Evolutionary conservation across 2,329 filamentous ascomycete species (phyloP), one percentile per base, ranked within the genome.

Genomic region (Clarireedia homoeocarpa): DNA sequence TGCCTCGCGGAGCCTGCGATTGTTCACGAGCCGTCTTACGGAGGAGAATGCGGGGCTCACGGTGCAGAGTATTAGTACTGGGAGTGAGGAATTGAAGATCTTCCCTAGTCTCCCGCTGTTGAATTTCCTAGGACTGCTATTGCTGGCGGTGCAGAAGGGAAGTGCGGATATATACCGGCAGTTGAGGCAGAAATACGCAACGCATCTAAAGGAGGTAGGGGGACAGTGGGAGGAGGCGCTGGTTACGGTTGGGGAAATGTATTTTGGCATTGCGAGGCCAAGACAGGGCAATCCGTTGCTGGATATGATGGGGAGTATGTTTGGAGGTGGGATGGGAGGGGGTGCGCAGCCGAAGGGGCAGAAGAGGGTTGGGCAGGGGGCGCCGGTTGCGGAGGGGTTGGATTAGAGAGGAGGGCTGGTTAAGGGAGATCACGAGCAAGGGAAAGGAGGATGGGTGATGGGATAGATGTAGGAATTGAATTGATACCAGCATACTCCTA

Each of bases 281-380:
- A 81, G 87, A 66, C 90, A 96, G 75, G 88, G 86, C 61, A 97
- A 97, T 71, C 91, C 91, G 3, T 76, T 99, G 71, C 83, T 97
- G 73, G 94, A 99, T 70, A 97, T 99, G 91, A 95, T 99, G 88
- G 91, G 91, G 48, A 91, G 84, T 60, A 83, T 99, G 78, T 88
- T 99, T 67, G 91, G 91, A 49, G 90, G 90, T 20, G 86, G 84
- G 6, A 81, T 77, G 26, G 81, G 78, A 15, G 77, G 77, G 51
- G 77, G 71, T 44, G 62, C 62, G 26, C 40, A n/a, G 17, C 45
- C 39, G 40, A 68, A 68, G 51, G 64, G 73, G 60, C 71, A 68
- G 45, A 67, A 65, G 57, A 69, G 71, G 53, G 70, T 72, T 49
- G 68, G 70, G 36, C 68, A 70, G 15, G 50, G 30, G 4, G 75